Base-by-base conservation (phyloP, 805 yeast genomes). In the Myxozyma vanderwaltii region DNA sequence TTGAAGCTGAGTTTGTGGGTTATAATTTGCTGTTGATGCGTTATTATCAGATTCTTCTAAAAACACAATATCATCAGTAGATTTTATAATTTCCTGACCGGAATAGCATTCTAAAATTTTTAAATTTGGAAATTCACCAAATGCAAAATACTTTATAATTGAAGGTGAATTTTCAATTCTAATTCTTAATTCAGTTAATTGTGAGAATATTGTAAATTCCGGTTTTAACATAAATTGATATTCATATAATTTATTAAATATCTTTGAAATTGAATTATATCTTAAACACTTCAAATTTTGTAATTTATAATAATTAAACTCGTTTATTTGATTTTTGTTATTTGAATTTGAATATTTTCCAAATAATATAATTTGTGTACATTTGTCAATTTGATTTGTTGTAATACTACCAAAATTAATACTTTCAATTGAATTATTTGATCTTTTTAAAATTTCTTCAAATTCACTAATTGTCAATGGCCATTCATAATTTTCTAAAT, bases 101-200 rank as follows among this genome's bases (percentile, higher is more conserved):
- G 44, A 39, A 19, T 23, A 49, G 29, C 47, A 49, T 43, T 56
- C 59, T 36, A 56, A 29, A 6, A 44, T 50, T 23, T 41, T 48
- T 3, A 56, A 24, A 13, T 24, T n/a, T 2, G 59, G 59, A 27
- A 56, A 29, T 15, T 44, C 35, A 24, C 50, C 49, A 10, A 15
- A 21, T 4, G 38, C 46, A 23, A 56, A 36, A 23, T 24, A 45
- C 4, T 40, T 45, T 17, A 56, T 15, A 19, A 56, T 26, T 29
- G 43, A 29, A 5, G 33, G 35, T 12, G 59, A 26, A 26, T 56
- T 56, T 29, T 56, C 54, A 19, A 51, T 35, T 13, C 55, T 36
- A 39, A 56, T 17, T n/a, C 59, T 39, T 40, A 56, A 44, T 17
- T 50, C 55, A 26, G n/a, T 36, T 13, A 56, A 46, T 27, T 50